Evolutionary conservation across 306 rosid genomes (phyloP).

Genomic region (Astragalus glycyphyllos): DNA sequence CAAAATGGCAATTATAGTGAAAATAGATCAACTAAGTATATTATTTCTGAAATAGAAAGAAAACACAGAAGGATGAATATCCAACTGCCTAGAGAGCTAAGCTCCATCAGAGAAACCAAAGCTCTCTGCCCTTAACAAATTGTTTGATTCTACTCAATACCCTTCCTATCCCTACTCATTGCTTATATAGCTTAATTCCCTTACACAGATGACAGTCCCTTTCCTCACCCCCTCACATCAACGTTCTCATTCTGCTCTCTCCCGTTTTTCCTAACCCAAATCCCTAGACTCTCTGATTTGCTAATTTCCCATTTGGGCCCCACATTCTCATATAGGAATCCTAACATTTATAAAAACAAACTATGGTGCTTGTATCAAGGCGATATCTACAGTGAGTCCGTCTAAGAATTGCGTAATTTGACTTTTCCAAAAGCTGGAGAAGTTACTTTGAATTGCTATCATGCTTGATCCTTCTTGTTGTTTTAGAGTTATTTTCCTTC

Average conservation of each 20-base stretch:
- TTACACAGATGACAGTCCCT: neutral
- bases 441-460: constrained; percentile 4
- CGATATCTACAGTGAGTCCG: neutral
- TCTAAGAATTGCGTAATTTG: constrained; percentile 4
- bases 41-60: neutral
- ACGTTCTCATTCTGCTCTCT: neutral
- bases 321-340: neutral
- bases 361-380: neutral
- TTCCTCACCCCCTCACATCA: neutral
- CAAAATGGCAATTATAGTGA: neutral
- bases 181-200: neutral
- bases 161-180: neutral
- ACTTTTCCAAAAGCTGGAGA: constrained; percentile 2
- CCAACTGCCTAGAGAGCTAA: too few relatives aligned
- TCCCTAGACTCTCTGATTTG: neutral
- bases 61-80: too few relatives aligned
- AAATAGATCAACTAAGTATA: neutral
- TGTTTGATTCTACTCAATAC: neutral
- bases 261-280: neutral
- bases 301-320: neutral
- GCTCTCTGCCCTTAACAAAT: neutral
- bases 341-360: neutral
- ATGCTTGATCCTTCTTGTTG: neutral
- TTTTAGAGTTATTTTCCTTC: constrained; percentile 22
- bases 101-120: neutral